Conservation (phyloP, 805 yeast genomes). For the Spathaspora hagerdaliae region DNA sequence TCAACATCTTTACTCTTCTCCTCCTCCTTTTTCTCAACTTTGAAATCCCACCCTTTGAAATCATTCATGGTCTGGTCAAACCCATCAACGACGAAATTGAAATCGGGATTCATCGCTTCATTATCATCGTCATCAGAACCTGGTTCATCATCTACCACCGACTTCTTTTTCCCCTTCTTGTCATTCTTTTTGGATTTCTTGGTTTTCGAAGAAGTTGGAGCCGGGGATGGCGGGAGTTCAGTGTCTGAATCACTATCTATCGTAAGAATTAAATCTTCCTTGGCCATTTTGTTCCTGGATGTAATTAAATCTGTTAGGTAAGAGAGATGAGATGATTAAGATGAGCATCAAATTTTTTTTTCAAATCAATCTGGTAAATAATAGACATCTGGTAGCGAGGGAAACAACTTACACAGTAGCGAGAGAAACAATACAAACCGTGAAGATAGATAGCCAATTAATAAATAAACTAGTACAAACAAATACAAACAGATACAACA, state of each 20-base stretch:
- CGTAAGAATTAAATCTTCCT: constrained; percentile 63
- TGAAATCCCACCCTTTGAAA: constrained; percentile 85
- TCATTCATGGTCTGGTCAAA: constrained; percentile 35
- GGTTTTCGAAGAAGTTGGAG: not conserved
- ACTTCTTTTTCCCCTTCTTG: constrained; percentile 6
- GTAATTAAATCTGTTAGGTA: constrained; percentile 4
- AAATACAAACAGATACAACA: too few relatives aligned
- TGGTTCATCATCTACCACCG: constrained; percentile 9
- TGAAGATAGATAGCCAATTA: too few relatives aligned
- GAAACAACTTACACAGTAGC: too few relatives aligned
- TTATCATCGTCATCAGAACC: constrained; percentile 35
- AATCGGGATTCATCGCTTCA: constrained; percentile 65
- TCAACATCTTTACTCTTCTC: constrained; percentile 60
- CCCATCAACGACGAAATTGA: constrained; percentile 65
- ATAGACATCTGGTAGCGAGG: too few relatives aligned
- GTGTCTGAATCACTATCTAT: constrained; percentile 73
- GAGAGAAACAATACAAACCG: too few relatives aligned
- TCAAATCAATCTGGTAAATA: too few relatives aligned
- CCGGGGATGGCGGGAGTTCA: constrained; percentile 21
- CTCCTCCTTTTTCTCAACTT: constrained; percentile 37
- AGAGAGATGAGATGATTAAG: not conserved
- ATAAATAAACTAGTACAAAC: too few relatives aligned
- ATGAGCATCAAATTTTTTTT: constrained; percentile 2
- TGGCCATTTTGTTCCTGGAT: constrained; percentile 4
- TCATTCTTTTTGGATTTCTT: constrained; percentile 1